Evolutionary conservation across 1,284 basidiomycete genomes (phyloP).

Genomic region (Malassezia vespertilionis): DNA sequence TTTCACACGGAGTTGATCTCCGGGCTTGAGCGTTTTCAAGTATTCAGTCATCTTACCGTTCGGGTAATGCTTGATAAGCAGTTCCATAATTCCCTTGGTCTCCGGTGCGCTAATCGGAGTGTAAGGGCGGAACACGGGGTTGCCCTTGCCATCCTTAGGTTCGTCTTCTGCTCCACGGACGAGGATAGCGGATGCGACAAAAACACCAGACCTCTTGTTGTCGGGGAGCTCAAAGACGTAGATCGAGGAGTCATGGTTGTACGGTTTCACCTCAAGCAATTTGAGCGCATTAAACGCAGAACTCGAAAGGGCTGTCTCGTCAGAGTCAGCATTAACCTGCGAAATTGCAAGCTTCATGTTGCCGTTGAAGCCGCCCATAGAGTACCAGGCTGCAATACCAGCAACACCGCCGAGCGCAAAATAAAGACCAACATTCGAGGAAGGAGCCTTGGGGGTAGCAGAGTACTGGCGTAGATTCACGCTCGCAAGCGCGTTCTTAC

Average conservation of each 20-base stretch:
- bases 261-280: constrained; percentile 70
- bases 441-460: background rate
- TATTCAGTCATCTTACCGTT: constrained; percentile 48
- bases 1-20: constrained; percentile 76
- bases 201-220: constrained; percentile 64
- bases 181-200: constrained; percentile 56
- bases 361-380: constrained; percentile 31
- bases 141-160: constrained; percentile 63
- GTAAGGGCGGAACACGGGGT: constrained; percentile 65
- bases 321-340: constrained; percentile 14
- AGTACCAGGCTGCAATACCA: constrained; percentile 41
- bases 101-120: constrained; percentile 43
- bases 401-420: constrained; percentile 39
- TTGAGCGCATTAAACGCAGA: constrained; percentile 67
- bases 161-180: constrained; percentile 51
- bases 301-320: constrained; percentile 45
- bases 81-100: constrained; percentile 44
- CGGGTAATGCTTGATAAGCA: constrained; percentile 65
- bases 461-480: no score
- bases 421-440: constrained; percentile 32
- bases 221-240: constrained; percentile 66
- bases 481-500: no score
- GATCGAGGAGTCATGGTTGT: constrained; percentile 82
- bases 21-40: constrained; percentile 56
- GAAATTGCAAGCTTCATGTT: constrained; percentile 29